Evolutionary conservation across 2,329 filamentous ascomycete species (phyloP), one percentile per base, ranked within the genome.

Genomic region (Diplodia mutila): DNA sequence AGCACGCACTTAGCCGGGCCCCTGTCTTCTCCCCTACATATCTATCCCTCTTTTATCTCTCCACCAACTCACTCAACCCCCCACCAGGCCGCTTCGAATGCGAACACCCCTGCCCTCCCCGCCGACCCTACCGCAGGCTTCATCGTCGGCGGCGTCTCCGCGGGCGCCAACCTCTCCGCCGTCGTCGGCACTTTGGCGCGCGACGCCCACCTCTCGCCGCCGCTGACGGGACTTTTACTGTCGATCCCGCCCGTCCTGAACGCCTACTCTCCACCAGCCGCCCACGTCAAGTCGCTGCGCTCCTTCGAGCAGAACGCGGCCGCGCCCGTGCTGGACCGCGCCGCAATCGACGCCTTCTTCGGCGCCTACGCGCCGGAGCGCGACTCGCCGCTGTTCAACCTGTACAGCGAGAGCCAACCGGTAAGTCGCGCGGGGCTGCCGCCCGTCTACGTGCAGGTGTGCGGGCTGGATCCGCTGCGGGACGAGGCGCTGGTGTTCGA

Each of bases 401-500:
- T 71, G 53, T 59, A 66, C 32, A 51, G 23, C 29, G 32, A 39
- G 14, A n/a, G 8, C 1, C 37, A 49, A 2, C 27, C 29, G 11
- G 39, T 49, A 9, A 66, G 52, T 14, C 51, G 63, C 11, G 63
- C 63, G 16, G 53, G 59, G n/a, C 73, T 85, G 27, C 84, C 84
- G 4, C 78, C 75, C 2, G 78, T 82, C 0, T 87, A 85, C 71
- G 74, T 87, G 1, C 83, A 86, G 71, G 77, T 85, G 0, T 81
- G 79, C 69, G 85, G 65, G 7, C 68, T 83, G 68, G 86, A 87
- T 71, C 81, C 81, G 0, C 69, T 85, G 2, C 75, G 85, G 4
- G 86, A 88, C 68, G 85, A 87, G 65, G 83, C 76, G 0, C 69
- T 87, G 54, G 81, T 87, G 0, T 87, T 86, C 69, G 84, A 85